A percentile compares a stretch with the other conserved stretches of the same genome.
phyloP scores from a whole-genome alignment of 805 yeast species.

The Starmerella vaccinii region DNA sequence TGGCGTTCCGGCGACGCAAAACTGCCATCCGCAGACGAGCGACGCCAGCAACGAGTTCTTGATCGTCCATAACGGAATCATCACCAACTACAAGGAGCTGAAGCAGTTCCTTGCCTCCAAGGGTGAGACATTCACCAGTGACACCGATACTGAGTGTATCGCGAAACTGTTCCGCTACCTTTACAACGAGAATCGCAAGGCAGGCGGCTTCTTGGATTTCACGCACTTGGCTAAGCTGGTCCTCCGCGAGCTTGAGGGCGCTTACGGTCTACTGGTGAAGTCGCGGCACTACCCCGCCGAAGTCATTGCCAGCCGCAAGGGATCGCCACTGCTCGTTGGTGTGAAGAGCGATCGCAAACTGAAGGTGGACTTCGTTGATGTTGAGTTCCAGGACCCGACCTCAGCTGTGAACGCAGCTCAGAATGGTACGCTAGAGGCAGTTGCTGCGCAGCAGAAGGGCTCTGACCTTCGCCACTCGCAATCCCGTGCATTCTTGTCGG shows the following conservation, averaged over 20 bases:
- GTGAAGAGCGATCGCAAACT: constrained; percentile 87
- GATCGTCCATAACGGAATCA: constrained; percentile 95
- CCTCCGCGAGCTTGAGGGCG: constrained; percentile 87
- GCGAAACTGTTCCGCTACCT: constrained; percentile 90
- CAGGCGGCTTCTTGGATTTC: constrained; percentile 56
- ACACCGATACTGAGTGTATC: constrained; percentile 96
- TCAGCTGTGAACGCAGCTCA: constrained; percentile 22
- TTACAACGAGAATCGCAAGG: constrained; percentile 69
- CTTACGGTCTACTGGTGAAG: constrained; percentile 90
- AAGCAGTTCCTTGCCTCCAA: constrained; percentile 68
- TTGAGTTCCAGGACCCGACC: constrained; percentile 72
- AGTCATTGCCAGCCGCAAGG: constrained; percentile 93
- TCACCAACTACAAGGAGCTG: constrained; percentile 88
- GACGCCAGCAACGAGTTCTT: constrained; percentile 75
- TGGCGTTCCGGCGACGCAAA: constrained; percentile 75
- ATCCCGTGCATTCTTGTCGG: constrained; percentile 92
- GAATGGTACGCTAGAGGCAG: constrained; percentile 29
- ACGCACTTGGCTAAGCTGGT: constrained; percentile 88
- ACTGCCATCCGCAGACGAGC: constrained; percentile 95
- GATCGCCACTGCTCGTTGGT: constrained; percentile 94
- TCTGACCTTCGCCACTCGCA: constrained; percentile 66
- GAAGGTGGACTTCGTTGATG: constrained; percentile 96
- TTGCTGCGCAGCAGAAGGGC: constrained; percentile 47
- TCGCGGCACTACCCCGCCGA: constrained; percentile 91
- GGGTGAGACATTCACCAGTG: constrained; percentile 77